Evolutionary conservation across 768 basidiomycete species (phyloP).

Genomic region (Phaeotremella fagi): DNA sequence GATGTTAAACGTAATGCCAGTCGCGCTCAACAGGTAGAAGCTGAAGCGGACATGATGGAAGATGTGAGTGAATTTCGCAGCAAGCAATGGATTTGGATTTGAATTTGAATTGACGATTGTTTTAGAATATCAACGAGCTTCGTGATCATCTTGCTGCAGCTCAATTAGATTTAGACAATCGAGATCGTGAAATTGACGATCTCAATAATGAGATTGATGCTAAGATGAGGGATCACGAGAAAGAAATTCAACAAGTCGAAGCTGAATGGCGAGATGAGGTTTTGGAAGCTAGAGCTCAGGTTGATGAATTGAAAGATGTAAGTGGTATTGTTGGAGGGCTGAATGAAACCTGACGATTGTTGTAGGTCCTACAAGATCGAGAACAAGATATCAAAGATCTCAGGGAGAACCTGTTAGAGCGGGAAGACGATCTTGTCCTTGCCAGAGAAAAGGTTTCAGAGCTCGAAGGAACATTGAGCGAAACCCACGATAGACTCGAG

Average conservation of each 20-base stretch:
- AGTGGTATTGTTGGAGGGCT: slow-evolving; percentile 15
- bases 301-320: slow-evolving; percentile 59
- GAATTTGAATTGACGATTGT: slow-evolving; percentile 1
- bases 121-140: slow-evolving; percentile 40
- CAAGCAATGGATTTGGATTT: background rate
- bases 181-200: slow-evolving; percentile 71
- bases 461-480: slow-evolving; percentile 55
- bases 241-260: slow-evolving; percentile 55
- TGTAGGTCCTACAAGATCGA: slow-evolving; percentile 22
- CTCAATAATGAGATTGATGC: slow-evolving; percentile 71
- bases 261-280: slow-evolving; percentile 85
- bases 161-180: slow-evolving; percentile 75
- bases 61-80: slow-evolving; percentile 16
- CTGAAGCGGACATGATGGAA: slow-evolving; percentile 28
- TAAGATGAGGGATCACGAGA: slow-evolving; percentile 47
- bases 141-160: slow-evolving; percentile 43
- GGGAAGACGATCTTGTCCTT: slow-evolving; percentile 71
- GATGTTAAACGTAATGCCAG: slow-evolving; percentile 39
- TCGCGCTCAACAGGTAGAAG: background rate
- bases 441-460: slow-evolving; percentile 69
- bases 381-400: slow-evolving; percentile 34
- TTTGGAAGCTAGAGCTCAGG: slow-evolving; percentile 69
- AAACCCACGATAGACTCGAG: slow-evolving; percentile 39
- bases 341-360: background rate
- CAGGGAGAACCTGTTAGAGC: slow-evolving; percentile 53